Base-by-base conservation (phyloP, 2,329 filamentous ascomycete species). In the Ceratocystis ficicola region DNA sequence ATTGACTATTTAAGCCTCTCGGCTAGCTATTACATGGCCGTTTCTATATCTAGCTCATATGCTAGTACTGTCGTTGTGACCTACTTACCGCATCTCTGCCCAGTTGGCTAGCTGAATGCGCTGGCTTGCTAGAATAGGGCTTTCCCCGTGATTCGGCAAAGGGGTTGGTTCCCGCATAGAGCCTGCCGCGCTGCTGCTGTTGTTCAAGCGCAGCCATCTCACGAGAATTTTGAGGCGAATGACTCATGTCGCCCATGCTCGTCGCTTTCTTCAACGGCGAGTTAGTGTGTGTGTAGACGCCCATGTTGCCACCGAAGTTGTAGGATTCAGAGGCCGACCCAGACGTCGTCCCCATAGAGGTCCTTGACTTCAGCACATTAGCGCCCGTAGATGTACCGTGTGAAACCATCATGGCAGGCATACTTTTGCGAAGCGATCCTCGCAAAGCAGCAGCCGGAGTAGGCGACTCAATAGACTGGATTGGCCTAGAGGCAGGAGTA, bases 241-340 rank as follows among this genome's bases (percentile, higher is more conserved):
- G 69, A 6, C 73, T 72, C 28, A 75, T 75, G 66, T 88, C 75
- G 75, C 83, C 75, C 77, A 89, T 70, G 79, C 84, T 84, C 15
- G 78, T 78, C 1, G 88, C 81, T 73, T 95, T 96, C 71, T 90
- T 87, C 12, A 97, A 75, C 0, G 93, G 93, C 10, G 90, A 95
- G 50, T 86, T 88, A 5, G 86, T 85, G 73, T 95, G 90, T 5
- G 82, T 87, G 74, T 86, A 91, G 0, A 95, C 81, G 15, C 92
- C 91, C 62, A 96, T 78, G 72, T 82, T 93, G 1, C 92, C 90
- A 17, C 90, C 90, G 72, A 77, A 77, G 67, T 71, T 73, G 3
- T 70, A 65, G 6, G 68, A 73, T 17, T 74, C 59, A 3, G 12
- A 44, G 25, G 10, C 17, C 30, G 48, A 17, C n/a, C 63, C 63